Percentiles rank a stretch among this genome's conserved stretches.
phyloP scores from a whole-genome alignment of 148 eudicot species.

The Heliamphora exappendiculata region DNA sequence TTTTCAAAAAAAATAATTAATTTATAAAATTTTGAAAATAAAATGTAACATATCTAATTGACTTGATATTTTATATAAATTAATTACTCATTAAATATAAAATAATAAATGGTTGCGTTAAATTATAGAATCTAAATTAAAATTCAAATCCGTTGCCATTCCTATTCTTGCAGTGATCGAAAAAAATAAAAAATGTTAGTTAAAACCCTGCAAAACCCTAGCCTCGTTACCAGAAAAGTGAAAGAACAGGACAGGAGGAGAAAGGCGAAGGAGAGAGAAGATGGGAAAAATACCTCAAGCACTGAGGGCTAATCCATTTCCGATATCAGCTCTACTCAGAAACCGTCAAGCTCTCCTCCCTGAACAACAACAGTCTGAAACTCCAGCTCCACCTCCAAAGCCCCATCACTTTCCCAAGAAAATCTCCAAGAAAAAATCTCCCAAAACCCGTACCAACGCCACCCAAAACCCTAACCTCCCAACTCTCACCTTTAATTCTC shows the following conservation, averaged over 20 bases:
- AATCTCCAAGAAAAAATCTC: not conserved
- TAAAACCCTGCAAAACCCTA: conserved; percentile 10
- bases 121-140: too few species aligned
- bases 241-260: not conserved
- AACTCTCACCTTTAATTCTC: conserved; percentile 26
- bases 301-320: conserved; percentile 19
- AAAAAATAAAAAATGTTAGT: too few species aligned
- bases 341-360: conserved; percentile 9
- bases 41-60: too few species aligned
- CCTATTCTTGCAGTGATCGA: too few species aligned
- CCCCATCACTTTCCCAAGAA: conserved; percentile 9
- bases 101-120: not conserved
- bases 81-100: too few species aligned
- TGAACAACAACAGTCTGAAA: conserved; percentile 10
- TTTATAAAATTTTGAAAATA: too few species aligned
- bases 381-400: conserved; percentile 8
- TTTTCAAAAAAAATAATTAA: too few species aligned
- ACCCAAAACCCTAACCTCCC: conserved; percentile 17
- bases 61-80: not conserved
- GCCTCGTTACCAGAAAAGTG: too few species aligned
- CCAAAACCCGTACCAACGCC: conserved; percentile 15
- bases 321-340: conserved; percentile 20
- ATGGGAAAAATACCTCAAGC: conserved; percentile 50
- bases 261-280: not conserved
- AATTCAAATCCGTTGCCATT: too few species aligned